Base-by-base conservation (phyloP, 805 yeast species). In the Metschnikowia lachancei region DNA sequence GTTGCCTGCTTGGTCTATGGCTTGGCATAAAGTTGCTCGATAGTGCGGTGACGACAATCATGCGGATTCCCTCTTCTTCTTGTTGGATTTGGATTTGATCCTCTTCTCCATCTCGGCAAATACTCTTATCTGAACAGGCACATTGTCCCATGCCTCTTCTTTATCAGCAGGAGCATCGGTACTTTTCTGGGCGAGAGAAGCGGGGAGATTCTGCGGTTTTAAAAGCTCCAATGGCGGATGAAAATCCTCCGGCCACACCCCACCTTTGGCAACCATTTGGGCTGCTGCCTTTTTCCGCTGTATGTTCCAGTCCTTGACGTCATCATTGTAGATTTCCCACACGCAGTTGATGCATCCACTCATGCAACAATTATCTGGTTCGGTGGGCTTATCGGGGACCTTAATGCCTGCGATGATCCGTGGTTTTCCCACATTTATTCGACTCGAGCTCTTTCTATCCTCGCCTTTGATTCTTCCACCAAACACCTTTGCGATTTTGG, bases 301-400 rank as follows among this genome's bases (percentile, higher is more conserved):
- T 1, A 52, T 61, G 57, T 82, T 80, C 96, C 97, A 94, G 29
- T 88, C 88, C 52, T 81, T 83, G 41, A 91, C 59, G 62, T 94
- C 98, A 43, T 92, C 97, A 54, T 85, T 83, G 62, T 81, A 92
- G 45, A 87, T 69, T 57, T 91, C 97, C 98, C 98, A 94, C 1
- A 92, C 98, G 65, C 99, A 92, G 65, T 92, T 90, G 26, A 88
- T 82, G 65, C 99, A 92, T 1, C 99, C 99, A 47, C 94, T 83
- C 96, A 90, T 90, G 65, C 99, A 92, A 64, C 99, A 92, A 64
- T 92, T 90, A 56, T 91, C 96, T 1, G 98, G 98, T 56, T 88
- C 96, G 4, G 68, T 71, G 0, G 99, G 98, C 60, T 76, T 78
- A n/a, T 78, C 80, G 2, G 97, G 96, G 0, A 92, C 95, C 7